These are phyloP conservation scores for Elsinoe ampelina DNA, from an alignment of 2,329 filamentous ascomycete genomes.

Conservation along the genomic window DNA sequence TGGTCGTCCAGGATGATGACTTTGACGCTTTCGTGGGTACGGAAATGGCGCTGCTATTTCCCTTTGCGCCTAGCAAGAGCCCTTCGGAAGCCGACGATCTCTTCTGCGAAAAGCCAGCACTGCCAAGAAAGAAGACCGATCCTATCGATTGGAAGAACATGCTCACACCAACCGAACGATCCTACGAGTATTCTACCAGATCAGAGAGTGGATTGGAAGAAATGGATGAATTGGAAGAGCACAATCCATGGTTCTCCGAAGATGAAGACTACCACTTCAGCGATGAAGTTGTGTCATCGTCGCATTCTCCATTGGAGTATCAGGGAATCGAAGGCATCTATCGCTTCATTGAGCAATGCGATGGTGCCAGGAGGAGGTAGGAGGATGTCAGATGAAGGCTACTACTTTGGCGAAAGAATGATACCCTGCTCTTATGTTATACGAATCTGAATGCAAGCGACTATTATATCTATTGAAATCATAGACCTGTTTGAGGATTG, in stretches of 20 bases:
- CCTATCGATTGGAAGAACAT: slow-evolving; percentile 49
- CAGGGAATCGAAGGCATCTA: slow-evolving; percentile 58
- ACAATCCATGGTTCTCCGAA: slow-evolving; percentile 47
- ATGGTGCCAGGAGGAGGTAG: slow-evolving; percentile 34
- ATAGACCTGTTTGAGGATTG: no score
- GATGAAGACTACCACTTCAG: slow-evolving; percentile 51
- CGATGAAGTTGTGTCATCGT: slow-evolving; percentile 23
- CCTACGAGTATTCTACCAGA: slow-evolving; percentile 28
- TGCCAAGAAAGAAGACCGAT: slow-evolving; percentile 26
- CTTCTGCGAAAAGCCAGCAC: slow-evolving; percentile 34
- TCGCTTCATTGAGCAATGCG: slow-evolving; percentile 55
- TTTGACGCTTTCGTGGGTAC: slow-evolving; percentile 61
- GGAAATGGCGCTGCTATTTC: slow-evolving; percentile 70
- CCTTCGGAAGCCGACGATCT: slow-evolving; percentile 33
- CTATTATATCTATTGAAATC: no score
- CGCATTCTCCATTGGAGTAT: slow-evolving; percentile 43
- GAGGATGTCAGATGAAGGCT: background rate
- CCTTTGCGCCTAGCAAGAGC: slow-evolving; percentile 62
- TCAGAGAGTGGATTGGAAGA: slow-evolving; percentile 22
- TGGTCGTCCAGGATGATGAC: slow-evolving; percentile 67
- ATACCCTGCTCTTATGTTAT: slow-evolving; percentile 14
- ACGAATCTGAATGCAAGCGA: background rate
- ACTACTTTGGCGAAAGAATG: slow-evolving; percentile 12
- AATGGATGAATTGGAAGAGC: slow-evolving; percentile 30
- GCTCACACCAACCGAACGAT: slow-evolving; percentile 38